Evolutionary conservation across 768 basidiomycete genomes (phyloP).

Genomic region (Coprinopsis sp.): DNA sequence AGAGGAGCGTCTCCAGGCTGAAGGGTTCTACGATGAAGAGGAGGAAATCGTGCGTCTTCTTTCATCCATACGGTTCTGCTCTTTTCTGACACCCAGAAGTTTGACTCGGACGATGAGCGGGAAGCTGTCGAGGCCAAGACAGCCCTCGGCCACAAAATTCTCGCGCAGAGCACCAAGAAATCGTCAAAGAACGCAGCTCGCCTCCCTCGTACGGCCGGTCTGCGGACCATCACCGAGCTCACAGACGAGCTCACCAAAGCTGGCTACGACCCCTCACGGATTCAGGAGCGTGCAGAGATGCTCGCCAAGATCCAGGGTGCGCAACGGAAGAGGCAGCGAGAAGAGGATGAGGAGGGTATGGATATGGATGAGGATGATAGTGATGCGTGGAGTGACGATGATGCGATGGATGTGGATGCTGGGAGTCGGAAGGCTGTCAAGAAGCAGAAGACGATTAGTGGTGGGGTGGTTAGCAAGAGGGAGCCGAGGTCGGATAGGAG

Average conservation of each 20-base stretch:
- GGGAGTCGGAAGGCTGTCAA: conserved; percentile 53
- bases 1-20: conserved; percentile 88
- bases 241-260: conserved; percentile 78
- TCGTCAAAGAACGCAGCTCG: conserved; percentile 80
- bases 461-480: conserved; percentile 46
- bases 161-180: conserved; percentile 77
- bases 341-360: conserved; percentile 48
- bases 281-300: conserved; percentile 84
- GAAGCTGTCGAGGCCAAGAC: conserved; percentile 60
- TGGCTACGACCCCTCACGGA: conserved; percentile 82
- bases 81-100: conserved; percentile 30
- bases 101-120: conserved; percentile 72
- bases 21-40: conserved; percentile 93
- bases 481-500: conserved; percentile 69
- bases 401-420: conserved; percentile 49
- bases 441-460: conserved; percentile 57
- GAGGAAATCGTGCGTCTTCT: conserved; percentile 65
- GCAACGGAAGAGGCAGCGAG: conserved; percentile 65
- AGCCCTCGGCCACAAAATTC: conserved; percentile 62
- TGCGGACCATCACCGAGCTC: conserved; percentile 70
- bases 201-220: conserved; percentile 71
- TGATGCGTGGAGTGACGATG: conserved; percentile 40
- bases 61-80: neutral
- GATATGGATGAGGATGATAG: conserved; percentile 56
- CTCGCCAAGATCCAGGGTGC: conserved; percentile 69